Percentiles rank a stretch among this genome's conserved stretches.
Evolutionary conservation across 2,329 filamentous ascomycete genomes (phyloP).

Genomic region (Sporothrix euskadiensis): DNA sequence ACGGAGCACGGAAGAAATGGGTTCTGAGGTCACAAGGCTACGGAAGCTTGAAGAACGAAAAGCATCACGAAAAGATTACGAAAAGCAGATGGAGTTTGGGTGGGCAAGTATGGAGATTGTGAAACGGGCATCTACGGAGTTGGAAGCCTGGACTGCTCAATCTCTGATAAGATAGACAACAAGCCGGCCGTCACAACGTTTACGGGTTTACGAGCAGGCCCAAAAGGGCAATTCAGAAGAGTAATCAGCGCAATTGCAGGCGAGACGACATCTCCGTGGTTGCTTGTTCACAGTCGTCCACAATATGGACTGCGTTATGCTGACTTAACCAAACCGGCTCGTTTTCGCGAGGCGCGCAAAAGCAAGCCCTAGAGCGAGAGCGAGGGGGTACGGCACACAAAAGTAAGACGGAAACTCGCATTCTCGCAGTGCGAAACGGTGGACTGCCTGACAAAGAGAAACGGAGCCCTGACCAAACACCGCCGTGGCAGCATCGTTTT

Average conservation of each 20-base stretch:
- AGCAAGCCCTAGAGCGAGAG: neutral
- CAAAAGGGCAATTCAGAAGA: neutral
- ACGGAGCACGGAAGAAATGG: neutral
- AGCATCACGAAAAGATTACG: conserved; percentile 10
- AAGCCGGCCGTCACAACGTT: neutral
- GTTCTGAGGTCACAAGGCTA: neutral
- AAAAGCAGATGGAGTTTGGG: conserved; percentile 5
- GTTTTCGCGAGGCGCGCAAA: conserved; percentile 12
- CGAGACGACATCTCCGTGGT: neutral
- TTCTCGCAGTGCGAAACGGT: neutral
- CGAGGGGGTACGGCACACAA: neutral
- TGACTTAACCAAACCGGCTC: neutral
- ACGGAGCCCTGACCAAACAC: neutral
- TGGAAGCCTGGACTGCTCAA: neutral
- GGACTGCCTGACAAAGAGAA: neutral
- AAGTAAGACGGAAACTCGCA: conserved; percentile 12
- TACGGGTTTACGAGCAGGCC: neutral
- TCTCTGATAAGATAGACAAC: conserved; percentile 18
- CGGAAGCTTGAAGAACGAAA: neutral
- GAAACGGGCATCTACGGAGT: neutral
- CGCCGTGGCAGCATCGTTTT: neutral
- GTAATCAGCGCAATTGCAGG: neutral
- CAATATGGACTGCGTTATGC: neutral
- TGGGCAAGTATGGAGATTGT: neutral
- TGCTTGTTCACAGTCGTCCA: neutral